Conservation (phyloP, 345 rosid species). For the Syzygium aqueum region DNA sequence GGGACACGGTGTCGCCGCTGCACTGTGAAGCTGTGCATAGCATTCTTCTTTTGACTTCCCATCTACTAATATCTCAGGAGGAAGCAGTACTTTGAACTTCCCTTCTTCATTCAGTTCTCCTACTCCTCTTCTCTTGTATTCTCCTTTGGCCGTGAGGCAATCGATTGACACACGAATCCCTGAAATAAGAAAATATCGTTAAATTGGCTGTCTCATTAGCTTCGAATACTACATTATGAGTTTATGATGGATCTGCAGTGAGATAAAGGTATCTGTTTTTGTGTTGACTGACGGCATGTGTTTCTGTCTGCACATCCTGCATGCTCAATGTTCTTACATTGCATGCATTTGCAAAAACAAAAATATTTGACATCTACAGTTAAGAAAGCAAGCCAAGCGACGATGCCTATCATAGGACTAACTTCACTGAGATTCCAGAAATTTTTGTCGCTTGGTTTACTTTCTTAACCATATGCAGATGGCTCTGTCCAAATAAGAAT, state of each 20-base stretch:
- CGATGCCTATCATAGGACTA: background rate
- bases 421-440: background rate
- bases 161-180: slow-evolving; percentile 71
- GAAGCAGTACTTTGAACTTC: slow-evolving; percentile 50
- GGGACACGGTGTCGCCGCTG: slow-evolving; percentile 47
- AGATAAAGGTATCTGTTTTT: background rate
- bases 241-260: background rate
- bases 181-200: slow-evolving; percentile 1
- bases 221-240: background rate
- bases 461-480: background rate
- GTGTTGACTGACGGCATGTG: background rate
- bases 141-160: slow-evolving; percentile 43
- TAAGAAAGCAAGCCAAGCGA: background rate
- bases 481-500: background rate
- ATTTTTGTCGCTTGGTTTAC: background rate
- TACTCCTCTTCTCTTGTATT: slow-evolving; percentile 39
- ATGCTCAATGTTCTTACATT: background rate
- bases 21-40: slow-evolving; percentile 76
- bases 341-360: background rate
- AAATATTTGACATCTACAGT: background rate
- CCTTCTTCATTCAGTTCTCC: slow-evolving; percentile 56
- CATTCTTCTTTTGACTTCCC: slow-evolving; percentile 62
- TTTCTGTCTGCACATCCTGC: background rate
- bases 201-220: background rate
- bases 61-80: slow-evolving; percentile 31